Evolutionary conservation across 2,329 filamentous ascomycete genomes (phyloP).

Genomic region (Claviceps sp.): DNA sequence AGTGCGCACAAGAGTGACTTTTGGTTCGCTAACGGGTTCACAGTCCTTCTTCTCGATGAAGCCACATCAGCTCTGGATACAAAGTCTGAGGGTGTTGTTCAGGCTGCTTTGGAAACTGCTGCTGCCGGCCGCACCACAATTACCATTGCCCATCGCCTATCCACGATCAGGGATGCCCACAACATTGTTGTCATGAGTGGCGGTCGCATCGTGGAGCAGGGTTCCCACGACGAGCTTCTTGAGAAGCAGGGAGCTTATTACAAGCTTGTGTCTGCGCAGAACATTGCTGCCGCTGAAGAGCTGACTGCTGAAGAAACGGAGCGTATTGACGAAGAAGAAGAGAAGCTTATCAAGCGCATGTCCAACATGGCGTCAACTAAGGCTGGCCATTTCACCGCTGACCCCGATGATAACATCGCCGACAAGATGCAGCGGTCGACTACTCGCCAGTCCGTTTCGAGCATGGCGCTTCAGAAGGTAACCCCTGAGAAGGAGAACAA

Average conservation of each 20-base stretch:
- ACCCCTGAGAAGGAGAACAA: conserved; percentile 35
- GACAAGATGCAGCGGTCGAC: conserved; percentile 42
- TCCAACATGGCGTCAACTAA: conserved; percentile 24
- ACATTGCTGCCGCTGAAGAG: conserved; percentile 53
- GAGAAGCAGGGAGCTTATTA: conserved; percentile 61
- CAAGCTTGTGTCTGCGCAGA: conserved; percentile 78
- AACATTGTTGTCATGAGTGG: conserved; percentile 90
- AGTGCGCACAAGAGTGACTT: background rate
- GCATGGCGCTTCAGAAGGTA: conserved; percentile 49
- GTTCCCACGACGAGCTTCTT: conserved; percentile 70
- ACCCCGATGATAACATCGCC: conserved; percentile 49
- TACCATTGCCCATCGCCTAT: conserved; percentile 87
- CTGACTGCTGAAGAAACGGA: conserved; percentile 37
- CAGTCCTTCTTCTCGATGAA: conserved; percentile 79
- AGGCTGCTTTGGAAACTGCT: conserved; percentile 80
- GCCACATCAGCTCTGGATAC: conserved; percentile 90
- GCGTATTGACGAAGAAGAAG: conserved; percentile 34
- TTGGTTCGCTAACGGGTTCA: conserved; percentile 12
- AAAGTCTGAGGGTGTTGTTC: conserved; percentile 86
- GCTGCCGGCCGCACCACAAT: conserved; percentile 84
- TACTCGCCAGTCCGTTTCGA: conserved; percentile 52
- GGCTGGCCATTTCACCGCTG: conserved; percentile 29
- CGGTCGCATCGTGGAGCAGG: conserved; percentile 84
- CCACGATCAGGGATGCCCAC: conserved; percentile 85
- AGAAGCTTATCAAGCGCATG: conserved; percentile 33